Base-by-base conservation (phyloP, 2,329 filamentous ascomycete species). In the Hypomyces perniciosus region DNA sequence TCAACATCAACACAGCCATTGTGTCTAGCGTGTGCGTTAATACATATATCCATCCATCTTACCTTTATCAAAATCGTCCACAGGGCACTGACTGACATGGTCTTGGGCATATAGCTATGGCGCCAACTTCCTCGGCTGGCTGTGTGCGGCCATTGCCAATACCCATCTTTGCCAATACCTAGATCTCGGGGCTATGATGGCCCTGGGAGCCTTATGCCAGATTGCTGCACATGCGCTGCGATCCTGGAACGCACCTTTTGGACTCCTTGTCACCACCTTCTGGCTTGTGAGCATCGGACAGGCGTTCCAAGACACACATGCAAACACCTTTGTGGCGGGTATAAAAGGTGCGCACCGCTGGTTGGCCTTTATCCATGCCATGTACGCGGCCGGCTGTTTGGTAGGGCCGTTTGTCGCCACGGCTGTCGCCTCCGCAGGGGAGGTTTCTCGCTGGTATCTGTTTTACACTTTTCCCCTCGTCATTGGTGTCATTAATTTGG, bases 361-460 rank as follows among this genome's bases (percentile, higher is more conserved):
- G 77, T 68, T 85, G 0, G 78, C 80, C 0, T 78, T 84, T 48
- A 82, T 85, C 12, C 83, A 85, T 54, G 82, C 80, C 7, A 81
- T 80, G 72, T 85, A 82, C 57, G 71, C 71, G 59, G 72, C 76
- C 0, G 81, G 82, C 0, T 77, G 76, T 43, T 69, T 85, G 2
- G 70, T 80, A 4, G 76, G 74, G 0, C 81, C 81, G 0, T 79
- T 85, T 43, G 72, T 75, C 2, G 73, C 74, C 1, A 79, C 74
- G 0, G 71, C 71, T 0, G 68, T 83, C n/a, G 78, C 79, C 0
- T 70, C 72, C 0, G 61, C 66, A 0, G 65, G 61, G 1, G 48
- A 51, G 0, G 44, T 57, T 1, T 63, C 66, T 1, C 67, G 65
- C 5, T 85, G 81, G 81, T 72, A 70, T 31, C 60, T 81, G 1